Base-by-base conservation (phyloP, 1,139 yeast species). In the Wickerhamomyces sp. region DNA sequence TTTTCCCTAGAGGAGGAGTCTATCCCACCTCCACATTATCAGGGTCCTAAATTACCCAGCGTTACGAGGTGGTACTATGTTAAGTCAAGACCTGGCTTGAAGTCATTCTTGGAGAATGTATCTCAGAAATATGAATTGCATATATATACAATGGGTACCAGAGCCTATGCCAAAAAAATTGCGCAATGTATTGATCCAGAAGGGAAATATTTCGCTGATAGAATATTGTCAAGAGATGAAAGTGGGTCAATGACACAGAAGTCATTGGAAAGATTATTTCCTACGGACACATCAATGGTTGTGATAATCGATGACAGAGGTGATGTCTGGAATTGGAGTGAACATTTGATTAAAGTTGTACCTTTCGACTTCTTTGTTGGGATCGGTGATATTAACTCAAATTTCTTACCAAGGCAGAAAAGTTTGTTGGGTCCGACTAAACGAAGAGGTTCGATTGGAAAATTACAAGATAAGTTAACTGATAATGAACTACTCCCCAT, bases 281-380 rank as follows among this genome's bases (percentile, higher is more conserved):
- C 98, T 0, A 95, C 92, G 4, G 96, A 92, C 48, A 95, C 95
- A 28, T 82, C 95, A 14, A 86, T 92, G 96, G 98, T 92, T 33
- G 95, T 88, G 3, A 83, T 92, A 34, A 92, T 92, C 45, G 99
- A 92, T 61, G 99, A 92, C 59, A 76, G 99, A 59, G 98, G 97
- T 5, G 99, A 92, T 60, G 98, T 92, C 10, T 92, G 99, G 99
- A 88, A 86, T 57, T 92, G 98, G 98, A 87, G 89, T 49, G 81
- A 85, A 20, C 90, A 92, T 59, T 68, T 92, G 49, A 78, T 92
- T 44, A 88, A 90, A 59, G 98, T 92, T 9, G 85, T 89, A 2
- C 98, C 98, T 0, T 92, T 88, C 60, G 95, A 88, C 58, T 94
- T 92, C 55, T 94, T 94, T 55, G 95, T 89, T 31, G 97, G 97